Evolutionary conservation across 305 asterid genomes (phyloP).

Genomic region (Fraxinus dipetala): DNA sequence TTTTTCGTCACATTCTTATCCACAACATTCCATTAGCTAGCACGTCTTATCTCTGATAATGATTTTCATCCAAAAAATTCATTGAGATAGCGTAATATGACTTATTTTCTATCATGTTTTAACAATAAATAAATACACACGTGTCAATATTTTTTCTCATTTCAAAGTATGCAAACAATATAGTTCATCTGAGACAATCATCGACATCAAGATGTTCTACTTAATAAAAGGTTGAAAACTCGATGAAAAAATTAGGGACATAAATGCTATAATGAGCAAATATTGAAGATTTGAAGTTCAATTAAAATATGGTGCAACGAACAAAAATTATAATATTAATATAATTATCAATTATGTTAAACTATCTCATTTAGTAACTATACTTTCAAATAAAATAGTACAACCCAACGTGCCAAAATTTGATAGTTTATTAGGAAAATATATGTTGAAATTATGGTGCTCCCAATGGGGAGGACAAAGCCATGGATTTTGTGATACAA

Average conservation of each 20-base stretch:
- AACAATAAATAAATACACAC: too few species aligned
- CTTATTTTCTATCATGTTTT: too few species aligned
- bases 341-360: neutral
- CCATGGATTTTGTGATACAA: neutral
- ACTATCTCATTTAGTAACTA: neutral
- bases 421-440: neutral
- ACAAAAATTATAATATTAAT: too few species aligned
- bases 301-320: neutral
- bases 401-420: neutral
- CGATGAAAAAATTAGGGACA: neutral
- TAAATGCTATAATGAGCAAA: neutral
- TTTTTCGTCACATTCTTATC: too few species aligned
- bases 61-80: too few species aligned
- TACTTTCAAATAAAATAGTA: neutral
- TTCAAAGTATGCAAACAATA: neutral
- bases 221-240: neutral
- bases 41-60: too few species aligned
- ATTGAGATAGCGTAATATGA: too few species aligned
- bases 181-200: neutral
- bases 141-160: too few species aligned
- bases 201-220: neutral
- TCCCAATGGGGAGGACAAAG: constrained; percentile 12
- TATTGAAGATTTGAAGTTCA: neutral
- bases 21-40: too few species aligned
- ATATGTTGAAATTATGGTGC: neutral